phyloP scores from a whole-genome alignment of 163 green algal species.

The Chloromonas sp. region DNA sequence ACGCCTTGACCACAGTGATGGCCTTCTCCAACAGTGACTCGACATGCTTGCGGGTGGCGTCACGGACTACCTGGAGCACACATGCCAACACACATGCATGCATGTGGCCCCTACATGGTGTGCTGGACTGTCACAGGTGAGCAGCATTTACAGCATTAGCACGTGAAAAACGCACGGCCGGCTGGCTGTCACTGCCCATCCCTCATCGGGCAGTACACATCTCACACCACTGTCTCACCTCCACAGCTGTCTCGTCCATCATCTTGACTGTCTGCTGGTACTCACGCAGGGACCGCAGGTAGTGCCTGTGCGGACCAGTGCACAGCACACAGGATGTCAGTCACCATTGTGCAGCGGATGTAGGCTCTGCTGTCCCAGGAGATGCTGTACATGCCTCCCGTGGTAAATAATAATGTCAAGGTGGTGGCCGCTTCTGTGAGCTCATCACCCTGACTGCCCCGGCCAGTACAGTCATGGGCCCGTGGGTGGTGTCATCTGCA shows the following conservation, averaged over 20 bases:
- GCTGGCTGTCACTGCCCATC: not conserved
- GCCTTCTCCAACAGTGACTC: constrained; percentile 52
- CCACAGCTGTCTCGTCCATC: constrained; percentile 47
- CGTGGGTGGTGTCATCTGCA: not conserved
- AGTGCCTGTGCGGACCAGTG: constrained; percentile 23
- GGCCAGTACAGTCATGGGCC: too few relatives aligned
- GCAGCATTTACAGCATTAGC: not conserved
- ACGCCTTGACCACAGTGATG: constrained; percentile 38
- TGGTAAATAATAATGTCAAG: too few relatives aligned
- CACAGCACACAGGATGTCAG: too few relatives aligned
- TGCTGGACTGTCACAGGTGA: not conserved
- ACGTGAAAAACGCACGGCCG: not conserved
- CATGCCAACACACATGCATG: not conserved
- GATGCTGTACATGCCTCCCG: too few relatives aligned
- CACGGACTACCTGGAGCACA: constrained; percentile 22
- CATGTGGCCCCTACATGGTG: not conserved
- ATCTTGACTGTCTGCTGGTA: constrained; percentile 44
- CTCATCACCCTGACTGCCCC: too few relatives aligned
- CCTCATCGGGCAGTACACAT: not conserved
- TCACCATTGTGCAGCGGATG: too few relatives aligned
- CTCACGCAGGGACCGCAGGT: constrained; percentile 47
- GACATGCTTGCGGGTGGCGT: constrained; percentile 30
- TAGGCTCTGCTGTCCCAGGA: too few relatives aligned
- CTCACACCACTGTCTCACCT: constrained; percentile 1
- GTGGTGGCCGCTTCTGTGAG: too few relatives aligned